These are phyloP conservation scores for Cladosporium austrohemisphaericum DNA, from an alignment of 2,329 filamentous ascomycete genomes.

Conservation along the genomic window DNA sequence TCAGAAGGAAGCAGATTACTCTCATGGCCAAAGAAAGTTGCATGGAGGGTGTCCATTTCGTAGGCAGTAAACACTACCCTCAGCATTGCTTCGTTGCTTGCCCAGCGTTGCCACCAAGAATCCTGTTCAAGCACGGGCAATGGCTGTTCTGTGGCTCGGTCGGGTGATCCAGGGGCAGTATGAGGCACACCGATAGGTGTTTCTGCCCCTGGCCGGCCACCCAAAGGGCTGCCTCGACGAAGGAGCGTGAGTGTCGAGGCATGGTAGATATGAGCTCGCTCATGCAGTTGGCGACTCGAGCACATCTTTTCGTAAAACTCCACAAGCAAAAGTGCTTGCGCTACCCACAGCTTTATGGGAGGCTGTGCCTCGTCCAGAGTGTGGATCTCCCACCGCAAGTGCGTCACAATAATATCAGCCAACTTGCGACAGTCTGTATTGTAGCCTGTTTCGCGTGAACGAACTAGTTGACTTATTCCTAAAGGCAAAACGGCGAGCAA, in stretches of 20 bases:
- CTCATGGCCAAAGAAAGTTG: constrained; percentile 94
- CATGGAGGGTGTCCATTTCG: constrained; percentile 87
- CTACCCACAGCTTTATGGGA: constrained; percentile 89
- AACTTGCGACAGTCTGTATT: constrained; percentile 73
- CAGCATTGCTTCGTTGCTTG: constrained; percentile 81
- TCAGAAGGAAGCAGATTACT: constrained; percentile 55
- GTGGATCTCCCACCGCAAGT: constrained; percentile 88
- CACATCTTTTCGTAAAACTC: constrained; percentile 97
- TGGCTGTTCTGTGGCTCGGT: constrained; percentile 52
- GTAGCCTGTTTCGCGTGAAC: constrained; percentile 51
- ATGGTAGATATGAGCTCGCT: constrained; percentile 90
- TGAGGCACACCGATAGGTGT: constrained; percentile 52
- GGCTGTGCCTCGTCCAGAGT: constrained; percentile 82
- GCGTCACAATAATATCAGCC: constrained; percentile 83
- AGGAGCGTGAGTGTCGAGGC: constrained; percentile 90
- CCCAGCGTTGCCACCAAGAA: constrained; percentile 85
- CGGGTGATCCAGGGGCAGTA: no score
- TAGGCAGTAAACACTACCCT: constrained; percentile 89
- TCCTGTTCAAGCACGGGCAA: constrained; percentile 34
- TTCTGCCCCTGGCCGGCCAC: constrained; percentile 77
- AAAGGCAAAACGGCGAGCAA: constrained; percentile 74
- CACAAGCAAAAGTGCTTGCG: constrained; percentile 79
- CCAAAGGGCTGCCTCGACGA: constrained; percentile 82
- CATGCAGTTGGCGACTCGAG: constrained; percentile 82
- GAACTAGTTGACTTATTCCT: not conserved